A percentile compares a stretch with the other conserved stretches of the same genome.
Conservation (phyloP, 2,329 filamentous ascomycete genomes). For the Epichloe sp. region DNA sequence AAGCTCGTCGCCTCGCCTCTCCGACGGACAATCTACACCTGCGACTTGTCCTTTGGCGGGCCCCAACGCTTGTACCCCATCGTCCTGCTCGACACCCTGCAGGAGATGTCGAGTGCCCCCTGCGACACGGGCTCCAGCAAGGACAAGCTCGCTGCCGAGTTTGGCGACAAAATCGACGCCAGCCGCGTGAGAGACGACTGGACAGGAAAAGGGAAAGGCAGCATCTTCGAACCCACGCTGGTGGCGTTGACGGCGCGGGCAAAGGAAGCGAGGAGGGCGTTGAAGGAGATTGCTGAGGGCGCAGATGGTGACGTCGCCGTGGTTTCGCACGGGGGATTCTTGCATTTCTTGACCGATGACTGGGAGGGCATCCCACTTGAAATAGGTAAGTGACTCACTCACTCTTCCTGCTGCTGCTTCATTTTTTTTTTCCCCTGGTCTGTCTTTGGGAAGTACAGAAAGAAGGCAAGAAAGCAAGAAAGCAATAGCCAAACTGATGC, state of each 20-base stretch:
- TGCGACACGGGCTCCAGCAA: slow-evolving; percentile 61
- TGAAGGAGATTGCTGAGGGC: slow-evolving; percentile 32
- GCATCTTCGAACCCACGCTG: slow-evolving; percentile 32
- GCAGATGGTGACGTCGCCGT: slow-evolving; percentile 54
- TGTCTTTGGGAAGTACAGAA: neutral
- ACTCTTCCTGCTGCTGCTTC: neutral
- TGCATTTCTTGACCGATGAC: slow-evolving; percentile 78
- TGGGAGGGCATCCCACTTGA: slow-evolving; percentile 47
- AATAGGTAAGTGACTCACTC: slow-evolving; percentile 21
- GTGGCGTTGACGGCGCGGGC: slow-evolving; percentile 48
- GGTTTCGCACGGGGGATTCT: slow-evolving; percentile 74
- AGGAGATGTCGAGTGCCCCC: slow-evolving; percentile 62
- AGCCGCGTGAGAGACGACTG: slow-evolving; percentile 49
- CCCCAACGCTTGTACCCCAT: slow-evolving; percentile 31
- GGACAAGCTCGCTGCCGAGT: slow-evolving; percentile 44
- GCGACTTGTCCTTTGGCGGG: slow-evolving; percentile 53
- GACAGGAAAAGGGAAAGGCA: slow-evolving; percentile 48
- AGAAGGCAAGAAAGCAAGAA: neutral
- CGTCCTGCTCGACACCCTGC: slow-evolving; percentile 58
- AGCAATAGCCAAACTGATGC: neutral
- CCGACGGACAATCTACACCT: slow-evolving; percentile 69
- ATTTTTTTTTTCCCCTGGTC: too few relatives aligned
- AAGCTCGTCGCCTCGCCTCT: slow-evolving; percentile 68
- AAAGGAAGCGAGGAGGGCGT: slow-evolving; percentile 42
- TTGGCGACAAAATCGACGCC: slow-evolving; percentile 51